phyloP scores from a whole-genome alignment of 2,329 filamentous ascomycete genomes.

The Chlorencoelia australis region DNA sequence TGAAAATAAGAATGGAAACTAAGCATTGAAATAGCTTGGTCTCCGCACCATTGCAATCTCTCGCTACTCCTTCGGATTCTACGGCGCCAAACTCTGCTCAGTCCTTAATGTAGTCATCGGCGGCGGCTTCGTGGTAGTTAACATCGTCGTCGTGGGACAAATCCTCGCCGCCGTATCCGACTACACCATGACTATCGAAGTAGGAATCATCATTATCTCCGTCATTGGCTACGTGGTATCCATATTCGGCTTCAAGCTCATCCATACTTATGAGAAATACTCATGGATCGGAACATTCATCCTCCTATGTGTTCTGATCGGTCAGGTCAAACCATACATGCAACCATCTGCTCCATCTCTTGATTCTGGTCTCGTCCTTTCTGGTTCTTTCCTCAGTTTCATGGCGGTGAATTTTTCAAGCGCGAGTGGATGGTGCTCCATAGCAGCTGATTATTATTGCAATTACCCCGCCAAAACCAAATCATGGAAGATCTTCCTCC shows the following conservation, averaged over 20 bases:
- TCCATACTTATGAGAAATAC: constrained; percentile 38
- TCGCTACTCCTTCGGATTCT: constrained; percentile 41
- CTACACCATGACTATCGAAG: constrained; percentile 33
- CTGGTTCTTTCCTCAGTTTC: constrained; percentile 25
- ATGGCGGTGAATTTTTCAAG: constrained; percentile 23
- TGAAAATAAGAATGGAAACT: background rate
- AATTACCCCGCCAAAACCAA: constrained; percentile 26
- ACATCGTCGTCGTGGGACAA: constrained; percentile 36
- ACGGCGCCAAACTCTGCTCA: constrained; percentile 37
- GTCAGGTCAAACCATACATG: constrained; percentile 34
- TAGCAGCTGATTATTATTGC: constrained; percentile 26
- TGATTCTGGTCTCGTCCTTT: constrained; percentile 27
- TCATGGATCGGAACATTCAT: constrained; percentile 38
- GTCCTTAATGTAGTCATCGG: constrained; percentile 37
- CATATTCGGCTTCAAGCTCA: constrained; percentile 30
- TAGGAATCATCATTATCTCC: constrained; percentile 26
- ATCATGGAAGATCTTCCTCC: constrained; percentile 24
- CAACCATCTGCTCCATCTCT: constrained; percentile 28
- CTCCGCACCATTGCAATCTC: constrained; percentile 35
- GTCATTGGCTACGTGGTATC: constrained; percentile 23
- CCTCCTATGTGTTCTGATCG: constrained; percentile 38
- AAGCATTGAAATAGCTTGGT: constrained; percentile 23
- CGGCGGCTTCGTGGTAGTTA: constrained; percentile 32
- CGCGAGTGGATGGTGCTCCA: constrained; percentile 24
- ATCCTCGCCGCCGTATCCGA: constrained; percentile 24